These are phyloP conservation scores for Taiwanofungus camphoratus DNA, from an alignment of 1,284 basidiomycete species.

Conservation along the genomic window DNA sequence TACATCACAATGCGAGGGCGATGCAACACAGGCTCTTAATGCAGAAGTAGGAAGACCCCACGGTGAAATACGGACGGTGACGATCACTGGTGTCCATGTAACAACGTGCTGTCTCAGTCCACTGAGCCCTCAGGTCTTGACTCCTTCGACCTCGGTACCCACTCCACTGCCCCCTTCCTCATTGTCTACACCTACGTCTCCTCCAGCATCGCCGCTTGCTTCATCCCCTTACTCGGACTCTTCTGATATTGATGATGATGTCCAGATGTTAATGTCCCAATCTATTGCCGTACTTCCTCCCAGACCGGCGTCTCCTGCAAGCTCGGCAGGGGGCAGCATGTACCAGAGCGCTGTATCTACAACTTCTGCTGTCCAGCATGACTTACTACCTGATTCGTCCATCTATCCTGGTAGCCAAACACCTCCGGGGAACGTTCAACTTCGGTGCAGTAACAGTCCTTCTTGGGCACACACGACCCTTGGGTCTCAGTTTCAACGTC, in stretches of 20 bases:
- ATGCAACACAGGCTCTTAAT: too few relatives aligned
- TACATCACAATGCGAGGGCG: too few relatives aligned
- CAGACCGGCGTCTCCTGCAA: constrained; percentile 38
- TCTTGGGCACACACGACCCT: constrained; percentile 1
- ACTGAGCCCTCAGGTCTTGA: constrained; percentile 15
- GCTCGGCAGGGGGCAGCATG: constrained; percentile 37
- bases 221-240: constrained; percentile 34
- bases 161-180: constrained; percentile 5
- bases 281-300: constrained; percentile 55
- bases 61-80: constrained; percentile 4
- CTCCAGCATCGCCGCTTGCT: constrained; percentile 16
- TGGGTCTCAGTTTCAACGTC: constrained; percentile 4
- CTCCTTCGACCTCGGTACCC: constrained; percentile 1
- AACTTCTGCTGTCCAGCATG: constrained; percentile 14
- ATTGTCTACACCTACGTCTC: background rate
- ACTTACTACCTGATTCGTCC: constrained; percentile 10
- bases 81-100: constrained; percentile 36
- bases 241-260: constrained; percentile 55
- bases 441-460: background rate
- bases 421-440: background rate
- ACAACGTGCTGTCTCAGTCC: constrained; percentile 38
- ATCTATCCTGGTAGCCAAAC: constrained; percentile 3
- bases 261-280: constrained; percentile 66
- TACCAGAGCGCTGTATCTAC: constrained; percentile 69
- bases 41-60: background rate